Evolutionary conservation across 352 stramenopile species (phyloP).

Genomic region (Globisporangium uncinulatum): DNA sequence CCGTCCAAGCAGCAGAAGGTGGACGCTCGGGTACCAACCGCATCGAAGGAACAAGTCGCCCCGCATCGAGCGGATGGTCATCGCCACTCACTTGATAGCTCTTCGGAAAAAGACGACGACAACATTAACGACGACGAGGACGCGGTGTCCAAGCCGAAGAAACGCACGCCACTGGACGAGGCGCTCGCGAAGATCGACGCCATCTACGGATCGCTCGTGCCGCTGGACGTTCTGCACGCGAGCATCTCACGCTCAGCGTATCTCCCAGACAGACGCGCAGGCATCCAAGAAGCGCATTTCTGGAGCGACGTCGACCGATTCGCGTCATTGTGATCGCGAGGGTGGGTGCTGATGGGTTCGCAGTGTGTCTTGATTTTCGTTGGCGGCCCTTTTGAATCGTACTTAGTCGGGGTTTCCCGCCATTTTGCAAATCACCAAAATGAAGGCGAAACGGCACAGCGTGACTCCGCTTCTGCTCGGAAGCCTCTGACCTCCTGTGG

Average conservation of each 20-base stretch:
- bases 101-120: slow-evolving; percentile 1
- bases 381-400: neutral
- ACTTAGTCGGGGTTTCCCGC: neutral
- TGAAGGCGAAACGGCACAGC: no score
- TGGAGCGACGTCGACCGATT: slow-evolving; percentile 19
- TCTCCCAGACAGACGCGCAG: neutral
- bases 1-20: slow-evolving; percentile 15
- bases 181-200: slow-evolving; percentile 14
- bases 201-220: slow-evolving; percentile 4
- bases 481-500: no score
- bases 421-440: neutral
- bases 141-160: neutral
- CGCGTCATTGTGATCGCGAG: slow-evolving; percentile 8
- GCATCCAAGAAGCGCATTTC: slow-evolving; percentile 12
- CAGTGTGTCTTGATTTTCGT: no score
- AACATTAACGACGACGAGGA: slow-evolving; percentile 1
- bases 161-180: slow-evolving; percentile 6
- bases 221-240: neutral
- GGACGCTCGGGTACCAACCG: neutral
- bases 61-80: neutral
- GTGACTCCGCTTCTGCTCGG: no score
- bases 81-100: neutral
- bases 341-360: no score
- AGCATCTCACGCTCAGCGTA: neutral
- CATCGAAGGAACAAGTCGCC: neutral